Base-by-base conservation (phyloP, 805 yeast genomes). In the Candida krabiensis region DNA sequence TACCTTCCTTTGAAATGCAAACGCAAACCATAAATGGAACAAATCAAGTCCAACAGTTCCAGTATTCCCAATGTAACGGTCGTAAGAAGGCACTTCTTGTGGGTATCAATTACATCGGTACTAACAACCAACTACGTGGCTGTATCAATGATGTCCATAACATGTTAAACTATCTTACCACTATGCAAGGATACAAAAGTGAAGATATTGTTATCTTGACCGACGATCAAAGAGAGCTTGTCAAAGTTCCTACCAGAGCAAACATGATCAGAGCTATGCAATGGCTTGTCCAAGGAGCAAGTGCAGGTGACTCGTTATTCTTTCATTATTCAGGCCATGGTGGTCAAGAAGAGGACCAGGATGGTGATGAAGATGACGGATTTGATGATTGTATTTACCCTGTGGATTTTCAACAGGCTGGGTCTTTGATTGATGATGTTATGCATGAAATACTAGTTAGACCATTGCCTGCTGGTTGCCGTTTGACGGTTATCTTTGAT, bases 301-400 rank as follows among this genome's bases (percentile, higher is more conserved):
- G 65, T 48, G 82, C 93, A 12, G 85, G 86, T 50, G 95, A 86
- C 62, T 76, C 88, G 7, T 61, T 86, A 34, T 80, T 87, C 50
- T 78, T 87, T 71, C 95, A 87, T 58, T 86, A 82, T 56, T 83
- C 93, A 0, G 93, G 96, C 6, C 96, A 87, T 56, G 96, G 96
- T 21, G 88, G 93, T 2, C 84, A 80, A 53, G 76, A 79, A 4
- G 62, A 67, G 32, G 95, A 86, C 58, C 55, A 64, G 22, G 67
- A 63, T 40, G 67, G 67, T 18, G 66, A 62, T 37, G 68, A 63
- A 37, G 53, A 44, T 2, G 62, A 58, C 40, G 69, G 67, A n/a
- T 49, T 35, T 38, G 69, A 63, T 40, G 67, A 63, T 52, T 57
- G 63, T 35, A 61, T 62, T 30, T 62, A 63, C 43, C 67, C 67